A percentile compares a stretch with the other conserved stretches of the same genome.
Conservation (phyloP, 352 stramenopile genomes). For the Pythium guiyangense region DNA sequence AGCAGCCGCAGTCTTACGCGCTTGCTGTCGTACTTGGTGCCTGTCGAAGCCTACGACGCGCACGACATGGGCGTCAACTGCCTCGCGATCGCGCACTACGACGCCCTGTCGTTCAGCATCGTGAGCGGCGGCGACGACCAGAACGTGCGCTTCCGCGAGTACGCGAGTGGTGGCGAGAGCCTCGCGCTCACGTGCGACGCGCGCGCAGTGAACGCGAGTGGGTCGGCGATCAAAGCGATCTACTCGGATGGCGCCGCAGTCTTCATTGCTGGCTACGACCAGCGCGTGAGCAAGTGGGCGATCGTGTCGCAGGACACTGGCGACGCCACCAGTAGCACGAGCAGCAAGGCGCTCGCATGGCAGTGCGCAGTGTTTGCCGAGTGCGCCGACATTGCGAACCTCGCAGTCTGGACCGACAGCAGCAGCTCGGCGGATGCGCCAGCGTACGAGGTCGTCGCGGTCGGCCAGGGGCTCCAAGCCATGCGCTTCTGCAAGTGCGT, state of each 20-base stretch:
- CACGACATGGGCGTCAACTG: slow-evolving; percentile 87
- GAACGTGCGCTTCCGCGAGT: slow-evolving; percentile 41
- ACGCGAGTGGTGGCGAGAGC: slow-evolving; percentile 15
- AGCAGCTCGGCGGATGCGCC: slow-evolving; percentile 9
- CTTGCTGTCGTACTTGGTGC: slow-evolving; percentile 26
- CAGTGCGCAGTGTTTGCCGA: slow-evolving; percentile 63
- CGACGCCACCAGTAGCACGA: too few relatives aligned
- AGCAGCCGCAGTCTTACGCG: neutral
- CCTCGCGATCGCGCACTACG: slow-evolving; percentile 27
- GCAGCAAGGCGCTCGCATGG: slow-evolving; percentile 36
- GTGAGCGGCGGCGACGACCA: slow-evolving; percentile 84
- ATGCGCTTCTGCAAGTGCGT: slow-evolving; percentile 30
- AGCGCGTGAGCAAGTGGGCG: slow-evolving; percentile 74
- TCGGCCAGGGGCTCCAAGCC: slow-evolving; percentile 76
- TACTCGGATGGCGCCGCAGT: slow-evolving; percentile 35
- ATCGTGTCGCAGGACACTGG: slow-evolving; percentile 13
- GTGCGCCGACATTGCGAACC: slow-evolving; percentile 74
- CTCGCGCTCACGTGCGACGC: slow-evolving; percentile 23
- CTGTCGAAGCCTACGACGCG: slow-evolving; percentile 53
- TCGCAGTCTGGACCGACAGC: slow-evolving; percentile 27
- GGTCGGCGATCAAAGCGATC: slow-evolving; percentile 78
- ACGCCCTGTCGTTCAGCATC: slow-evolving; percentile 37
- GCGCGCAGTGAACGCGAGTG: slow-evolving; percentile 58
- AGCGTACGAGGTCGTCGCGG: slow-evolving; percentile 41
- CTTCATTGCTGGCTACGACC: slow-evolving; percentile 78